phyloP scores from a whole-genome alignment of 352 stramenopile genomes.

The Phytophthora pisi region DNA sequence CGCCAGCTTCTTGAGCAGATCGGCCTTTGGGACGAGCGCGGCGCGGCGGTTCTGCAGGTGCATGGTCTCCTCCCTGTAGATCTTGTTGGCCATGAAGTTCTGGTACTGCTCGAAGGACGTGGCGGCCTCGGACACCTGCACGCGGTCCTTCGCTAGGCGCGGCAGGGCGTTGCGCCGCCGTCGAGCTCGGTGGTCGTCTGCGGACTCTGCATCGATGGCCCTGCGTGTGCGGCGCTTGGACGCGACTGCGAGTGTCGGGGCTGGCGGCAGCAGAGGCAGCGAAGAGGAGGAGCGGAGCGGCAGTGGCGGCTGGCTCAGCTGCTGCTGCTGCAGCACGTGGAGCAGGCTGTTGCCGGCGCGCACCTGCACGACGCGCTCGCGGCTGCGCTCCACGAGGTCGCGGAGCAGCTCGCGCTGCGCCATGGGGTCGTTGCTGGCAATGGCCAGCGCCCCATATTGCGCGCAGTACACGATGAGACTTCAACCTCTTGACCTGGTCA shows the following conservation, averaged over 20 bases:
- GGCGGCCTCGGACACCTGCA: constrained; percentile 11
- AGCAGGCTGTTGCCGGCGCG: constrained; percentile 55
- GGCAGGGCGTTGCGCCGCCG: constrained; percentile 15
- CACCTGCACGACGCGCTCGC: constrained; percentile 59
- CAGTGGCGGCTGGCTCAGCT: constrained; percentile 1
- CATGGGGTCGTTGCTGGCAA: constrained; percentile 8
- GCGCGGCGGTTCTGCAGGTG: constrained; percentile 49
- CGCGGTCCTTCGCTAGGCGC: constrained; percentile 3
- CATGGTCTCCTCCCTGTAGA: constrained; percentile 37
- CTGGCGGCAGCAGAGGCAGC: constrained; percentile 23
- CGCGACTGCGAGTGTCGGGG: constrained; percentile 6
- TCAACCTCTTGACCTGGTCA: constrained; percentile 9
- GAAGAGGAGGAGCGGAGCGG: constrained; percentile 6
- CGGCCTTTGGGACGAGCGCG: constrained; percentile 36
- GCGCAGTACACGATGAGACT: background rate
- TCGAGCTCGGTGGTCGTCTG: background rate
- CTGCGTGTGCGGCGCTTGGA: constrained; percentile 14
- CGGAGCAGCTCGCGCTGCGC: constrained; percentile 59
- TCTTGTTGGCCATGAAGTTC: constrained; percentile 56
- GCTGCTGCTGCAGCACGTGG: constrained; percentile 41
- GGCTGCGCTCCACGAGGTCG: constrained; percentile 65
- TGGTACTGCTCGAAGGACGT: constrained; percentile 50
- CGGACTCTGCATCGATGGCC: background rate
- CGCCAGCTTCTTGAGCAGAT: constrained; percentile 46
- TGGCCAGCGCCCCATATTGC: background rate